Percentiles rank a stretch among this genome's conserved stretches.
Evolutionary conservation across 176 grass and related monocot species (phyloP).

Genomic region (Oryza longistaminata): DNA sequence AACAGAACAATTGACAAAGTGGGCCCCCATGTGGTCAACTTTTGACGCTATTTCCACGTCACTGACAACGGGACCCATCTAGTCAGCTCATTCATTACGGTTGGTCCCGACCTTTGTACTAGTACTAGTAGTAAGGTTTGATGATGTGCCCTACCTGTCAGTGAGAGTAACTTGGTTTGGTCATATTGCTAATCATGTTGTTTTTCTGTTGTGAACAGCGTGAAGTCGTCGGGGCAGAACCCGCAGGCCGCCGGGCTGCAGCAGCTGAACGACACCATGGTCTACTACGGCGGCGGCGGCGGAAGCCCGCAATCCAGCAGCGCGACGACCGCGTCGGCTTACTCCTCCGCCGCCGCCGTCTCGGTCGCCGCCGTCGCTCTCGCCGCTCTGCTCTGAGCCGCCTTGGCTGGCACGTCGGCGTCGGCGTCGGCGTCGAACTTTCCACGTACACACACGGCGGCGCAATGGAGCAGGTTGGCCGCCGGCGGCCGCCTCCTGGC

Average conservation of each 20-base stretch:
- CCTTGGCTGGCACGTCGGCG: background rate
- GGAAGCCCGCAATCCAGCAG: background rate
- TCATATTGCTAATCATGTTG: background rate
- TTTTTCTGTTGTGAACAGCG: conserved; percentile 24
- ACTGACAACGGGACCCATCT: background rate
- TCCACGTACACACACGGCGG: no score
- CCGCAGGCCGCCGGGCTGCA: conserved; percentile 42
- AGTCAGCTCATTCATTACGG: background rate
- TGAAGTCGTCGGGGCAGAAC: conserved; percentile 54
- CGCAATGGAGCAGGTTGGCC: no score
- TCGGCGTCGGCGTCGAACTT: background rate
- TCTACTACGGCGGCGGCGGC: conserved; percentile 39
- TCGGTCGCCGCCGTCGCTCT: background rate
- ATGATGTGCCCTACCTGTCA: background rate
- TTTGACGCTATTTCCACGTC: background rate
- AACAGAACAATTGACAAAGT: background rate
- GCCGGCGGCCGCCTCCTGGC: no score
- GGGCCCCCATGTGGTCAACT: background rate
- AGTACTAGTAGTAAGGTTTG: no score
- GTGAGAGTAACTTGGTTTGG: background rate
- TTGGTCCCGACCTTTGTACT: no score
- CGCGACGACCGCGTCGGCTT: background rate
- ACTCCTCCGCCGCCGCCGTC: background rate
- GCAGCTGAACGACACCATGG: conserved; percentile 53
- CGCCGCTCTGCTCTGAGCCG: background rate